Conservation (phyloP, 495 filamentous ascomycete species). For the Penicillium antarcticum region DNA sequence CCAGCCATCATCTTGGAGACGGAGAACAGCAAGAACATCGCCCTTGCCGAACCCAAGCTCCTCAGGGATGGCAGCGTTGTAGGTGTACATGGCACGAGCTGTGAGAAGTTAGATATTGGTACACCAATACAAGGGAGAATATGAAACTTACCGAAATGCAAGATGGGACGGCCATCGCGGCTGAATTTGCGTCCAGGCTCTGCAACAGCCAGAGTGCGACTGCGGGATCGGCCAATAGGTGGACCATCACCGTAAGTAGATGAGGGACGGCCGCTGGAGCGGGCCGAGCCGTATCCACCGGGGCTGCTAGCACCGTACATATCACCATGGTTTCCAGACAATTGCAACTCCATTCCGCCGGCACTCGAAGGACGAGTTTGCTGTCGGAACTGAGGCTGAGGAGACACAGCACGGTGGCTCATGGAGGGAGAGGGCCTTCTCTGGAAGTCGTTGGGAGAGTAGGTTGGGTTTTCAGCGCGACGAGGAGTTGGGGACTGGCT, state of each 20-base stretch:
- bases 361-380: constrained; percentile 64
- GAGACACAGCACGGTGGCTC: constrained; percentile 50
- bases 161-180: constrained; percentile 78
- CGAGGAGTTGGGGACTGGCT: constrained; percentile 44
- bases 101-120: background rate
- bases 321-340: constrained; percentile 54
- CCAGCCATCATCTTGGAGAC: constrained; percentile 97
- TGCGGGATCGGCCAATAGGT: constrained; percentile 58
- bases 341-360: constrained; percentile 76
- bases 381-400: constrained; percentile 54
- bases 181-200: constrained; percentile 67
- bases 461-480: constrained; percentile 54
- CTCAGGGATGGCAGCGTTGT: constrained; percentile 89
- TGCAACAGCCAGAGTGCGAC: constrained; percentile 70
- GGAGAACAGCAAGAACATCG: constrained; percentile 82
- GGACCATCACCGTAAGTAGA: constrained; percentile 59
- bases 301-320: constrained; percentile 42
- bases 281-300: constrained; percentile 54
- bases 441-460: constrained; percentile 47
- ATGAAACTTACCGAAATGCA: constrained; percentile 80
- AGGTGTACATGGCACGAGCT: constrained; percentile 94
- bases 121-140: background rate
- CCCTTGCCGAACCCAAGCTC: constrained; percentile 93
- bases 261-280: constrained; percentile 48
- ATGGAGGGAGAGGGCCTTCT: constrained; percentile 51